A percentile compares a stretch with the other conserved stretches of the same genome.
Evolutionary conservation across 208 protist species (phyloP).

Genomic region (Trypanosoma conorhini): DNA sequence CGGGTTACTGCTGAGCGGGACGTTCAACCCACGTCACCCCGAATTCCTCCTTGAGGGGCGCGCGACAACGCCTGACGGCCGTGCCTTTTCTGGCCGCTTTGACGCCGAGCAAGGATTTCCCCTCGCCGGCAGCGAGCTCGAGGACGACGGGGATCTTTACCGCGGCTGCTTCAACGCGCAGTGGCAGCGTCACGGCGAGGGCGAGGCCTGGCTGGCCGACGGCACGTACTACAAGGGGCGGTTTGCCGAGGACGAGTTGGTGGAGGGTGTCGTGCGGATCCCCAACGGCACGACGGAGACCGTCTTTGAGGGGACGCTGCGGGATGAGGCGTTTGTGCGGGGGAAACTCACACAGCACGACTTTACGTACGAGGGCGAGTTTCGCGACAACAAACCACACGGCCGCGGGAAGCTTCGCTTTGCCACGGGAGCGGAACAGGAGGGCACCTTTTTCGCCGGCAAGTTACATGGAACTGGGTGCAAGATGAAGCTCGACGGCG

Average conservation of each 20-base stretch:
- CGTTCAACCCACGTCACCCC: conserved; percentile 50
- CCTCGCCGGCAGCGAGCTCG: conserved; percentile 68
- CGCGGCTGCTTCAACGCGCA: conserved; percentile 75
- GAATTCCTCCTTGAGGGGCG: conserved; percentile 61
- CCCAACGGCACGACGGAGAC: conserved; percentile 83
- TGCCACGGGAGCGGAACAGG: conserved; percentile 73
- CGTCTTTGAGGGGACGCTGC: conserved; percentile 77
- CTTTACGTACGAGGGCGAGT: conserved; percentile 88
- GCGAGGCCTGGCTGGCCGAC: conserved; percentile 86
- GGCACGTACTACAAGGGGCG: conserved; percentile 83
- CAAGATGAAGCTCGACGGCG: conserved; percentile 91
- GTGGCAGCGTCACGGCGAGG: conserved; percentile 87
- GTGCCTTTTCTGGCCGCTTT: conserved; percentile 76
- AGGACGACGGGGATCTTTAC: conserved; percentile 92
- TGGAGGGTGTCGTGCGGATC: conserved; percentile 85
- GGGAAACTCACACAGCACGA: conserved; percentile 80
- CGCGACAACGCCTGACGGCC: conserved; percentile 74
- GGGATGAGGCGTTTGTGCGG: conserved; percentile 79
- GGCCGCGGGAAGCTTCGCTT: conserved; percentile 80
- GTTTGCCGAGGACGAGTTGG: conserved; percentile 79
- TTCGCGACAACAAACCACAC: conserved; percentile 81
- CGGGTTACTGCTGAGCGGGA: conserved; percentile 70
- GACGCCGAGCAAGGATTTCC: conserved; percentile 61
- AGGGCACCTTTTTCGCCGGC: conserved; percentile 86
- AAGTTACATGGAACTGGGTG: conserved; percentile 84